Conservation (phyloP, 192 early-diverging fungal genomes). For the Lunasporangiospora selenospora region DNA sequence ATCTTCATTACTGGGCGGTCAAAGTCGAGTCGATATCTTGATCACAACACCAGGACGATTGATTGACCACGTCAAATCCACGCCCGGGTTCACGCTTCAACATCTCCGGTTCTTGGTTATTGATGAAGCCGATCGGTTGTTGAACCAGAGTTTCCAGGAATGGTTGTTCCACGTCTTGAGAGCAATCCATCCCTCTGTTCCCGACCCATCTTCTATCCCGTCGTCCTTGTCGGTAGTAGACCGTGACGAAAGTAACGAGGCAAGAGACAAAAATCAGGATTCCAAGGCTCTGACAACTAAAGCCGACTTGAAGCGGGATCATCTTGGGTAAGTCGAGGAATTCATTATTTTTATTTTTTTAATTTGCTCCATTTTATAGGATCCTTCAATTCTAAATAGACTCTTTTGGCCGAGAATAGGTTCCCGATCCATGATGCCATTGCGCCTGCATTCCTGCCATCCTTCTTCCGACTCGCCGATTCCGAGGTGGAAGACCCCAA, state of each 20-base stretch:
- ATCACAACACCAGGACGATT: constrained; percentile 96
- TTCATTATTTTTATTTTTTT: background rate
- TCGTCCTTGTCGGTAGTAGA: no score
- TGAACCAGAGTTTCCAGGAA: constrained; percentile 92
- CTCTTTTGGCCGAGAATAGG: constrained; percentile 5
- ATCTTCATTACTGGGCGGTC: constrained; percentile 58
- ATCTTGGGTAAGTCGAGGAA: constrained; percentile 28
- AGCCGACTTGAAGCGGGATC: constrained; percentile 22
- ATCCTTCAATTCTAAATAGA: background rate
- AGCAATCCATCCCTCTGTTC: constrained; percentile 60
- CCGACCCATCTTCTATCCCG: no score
- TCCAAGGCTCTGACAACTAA: constrained; percentile 1
- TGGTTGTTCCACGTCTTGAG: constrained; percentile 84
- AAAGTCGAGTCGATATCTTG: constrained; percentile 83
- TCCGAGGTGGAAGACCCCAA: constrained; percentile 60
- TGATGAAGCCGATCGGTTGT: constrained; percentile 95
- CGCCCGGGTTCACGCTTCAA: constrained; percentile 87
- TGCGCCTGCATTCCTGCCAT: constrained; percentile 51
- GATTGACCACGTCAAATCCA: constrained; percentile 88
- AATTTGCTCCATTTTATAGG: background rate
- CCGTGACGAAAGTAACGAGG: background rate
- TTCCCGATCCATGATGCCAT: constrained; percentile 58
- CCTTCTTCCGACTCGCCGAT: constrained; percentile 51
- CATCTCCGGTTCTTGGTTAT: constrained; percentile 92
- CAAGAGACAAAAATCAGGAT: constrained; percentile 21